These are phyloP conservation scores for Penicillium egyptiacum DNA, from an alignment of 495 filamentous ascomycete genomes.

Conservation along the genomic window DNA sequence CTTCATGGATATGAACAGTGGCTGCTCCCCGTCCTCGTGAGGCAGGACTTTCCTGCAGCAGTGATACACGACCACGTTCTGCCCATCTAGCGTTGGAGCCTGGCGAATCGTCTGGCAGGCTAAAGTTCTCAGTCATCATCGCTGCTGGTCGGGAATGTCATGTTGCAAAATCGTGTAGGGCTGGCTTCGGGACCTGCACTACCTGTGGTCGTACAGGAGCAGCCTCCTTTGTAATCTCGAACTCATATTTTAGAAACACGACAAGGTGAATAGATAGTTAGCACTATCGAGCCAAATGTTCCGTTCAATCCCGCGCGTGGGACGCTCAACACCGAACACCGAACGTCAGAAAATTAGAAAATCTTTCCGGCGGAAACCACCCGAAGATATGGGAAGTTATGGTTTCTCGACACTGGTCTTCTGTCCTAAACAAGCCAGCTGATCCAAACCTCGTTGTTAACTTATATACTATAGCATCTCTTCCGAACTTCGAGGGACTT, in stretches of 20 bases:
- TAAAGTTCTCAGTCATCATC: background rate
- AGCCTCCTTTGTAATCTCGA: slow-evolving; percentile 14
- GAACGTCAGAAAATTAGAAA: background rate
- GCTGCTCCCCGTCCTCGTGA: slow-evolving; percentile 5
- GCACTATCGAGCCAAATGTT: background rate
- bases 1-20: slow-evolving; percentile 19
- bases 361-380: too few species aligned
- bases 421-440: background rate
- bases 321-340: background rate
- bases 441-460: background rate
- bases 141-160: slow-evolving; percentile 3
- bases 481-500: slow-evolving; percentile 58
- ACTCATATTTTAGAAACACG: slow-evolving; percentile 19
- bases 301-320: background rate
- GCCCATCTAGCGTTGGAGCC: slow-evolving; percentile 6
- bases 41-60: slow-evolving; percentile 1
- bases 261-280: background rate
- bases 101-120: slow-evolving; percentile 15
- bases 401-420: background rate
- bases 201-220: slow-evolving; percentile 13
- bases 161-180: slow-evolving; percentile 12
- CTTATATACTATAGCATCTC: background rate
- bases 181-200: background rate
- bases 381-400: background rate
- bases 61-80: slow-evolving; percentile 15